phyloP scores from a whole-genome alignment of 2,329 filamentous ascomycete species.

The Hymenoscyphus infarciens region DNA sequence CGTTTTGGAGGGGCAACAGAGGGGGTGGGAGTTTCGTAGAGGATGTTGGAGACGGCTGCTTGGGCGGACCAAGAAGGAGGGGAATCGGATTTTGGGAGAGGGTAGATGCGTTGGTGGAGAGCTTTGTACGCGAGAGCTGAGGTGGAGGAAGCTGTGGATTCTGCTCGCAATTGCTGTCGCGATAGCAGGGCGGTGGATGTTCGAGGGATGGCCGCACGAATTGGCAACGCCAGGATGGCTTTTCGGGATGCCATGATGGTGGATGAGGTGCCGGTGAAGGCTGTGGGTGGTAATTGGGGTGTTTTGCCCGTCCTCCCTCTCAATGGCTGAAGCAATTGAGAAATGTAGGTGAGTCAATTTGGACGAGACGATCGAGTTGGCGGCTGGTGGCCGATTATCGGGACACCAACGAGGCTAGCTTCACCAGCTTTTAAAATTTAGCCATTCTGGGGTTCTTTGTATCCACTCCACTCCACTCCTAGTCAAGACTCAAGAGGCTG shows the following conservation, averaged over 20 bases:
- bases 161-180: slow-evolving; percentile 29
- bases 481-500: too few relatives aligned
- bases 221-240: slow-evolving; percentile 31
- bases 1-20: slow-evolving; percentile 82
- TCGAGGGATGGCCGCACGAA: slow-evolving; percentile 24
- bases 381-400: neutral
- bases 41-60: slow-evolving; percentile 93
- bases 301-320: slow-evolving; percentile 6
- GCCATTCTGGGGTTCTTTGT: slow-evolving; percentile 2
- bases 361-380: neutral
- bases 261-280: slow-evolving; percentile 14
- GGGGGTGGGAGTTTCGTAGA: slow-evolving; percentile 93
- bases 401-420: neutral
- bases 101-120: slow-evolving; percentile 82
- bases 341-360: slow-evolving; percentile 9
- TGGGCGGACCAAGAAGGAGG: slow-evolving; percentile 83
- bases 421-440: neutral
- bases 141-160: slow-evolving; percentile 67
- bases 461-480: too few relatives aligned
- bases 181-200: slow-evolving; percentile 22
- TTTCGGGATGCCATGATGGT: slow-evolving; percentile 33
- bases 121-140: slow-evolving; percentile 97
- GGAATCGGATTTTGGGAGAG: slow-evolving; percentile 73
- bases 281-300: slow-evolving; percentile 3
- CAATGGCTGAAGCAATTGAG: slow-evolving; percentile 10